Evolutionary conservation across 148 eudicot species (phyloP), one percentile per base, ranked within the genome.

Genomic region (Bassia scoparia): DNA sequence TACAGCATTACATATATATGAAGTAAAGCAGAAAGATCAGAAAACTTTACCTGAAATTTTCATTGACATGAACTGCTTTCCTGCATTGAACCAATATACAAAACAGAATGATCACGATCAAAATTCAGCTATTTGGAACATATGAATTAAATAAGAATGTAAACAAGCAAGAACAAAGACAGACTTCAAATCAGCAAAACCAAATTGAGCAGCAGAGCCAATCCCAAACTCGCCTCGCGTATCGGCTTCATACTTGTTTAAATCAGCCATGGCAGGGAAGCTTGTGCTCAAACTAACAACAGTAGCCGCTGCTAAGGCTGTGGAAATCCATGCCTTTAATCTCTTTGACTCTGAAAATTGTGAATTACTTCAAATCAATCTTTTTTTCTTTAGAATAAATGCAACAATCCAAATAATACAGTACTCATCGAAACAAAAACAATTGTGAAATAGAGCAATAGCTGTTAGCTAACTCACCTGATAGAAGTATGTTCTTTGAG

Each of bases 161-260:
- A 23, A 50, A 70, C 16, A 14, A 33, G n/a, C 11, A 18, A 27
- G 69, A 20, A 30, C 24, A 38, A 43, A 63, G 73, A 54, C 55
- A 67, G 27, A 94, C 98, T 80, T 88, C 59, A 94, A 88, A 78
- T 94, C 98, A 70, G 98, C 98, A 65, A 96, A 94, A 70, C 98
- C 98, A 71, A 80, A 94, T 75, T 94, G 98, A 29, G 98, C 98
- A 33, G 98, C 98, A 16, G 98, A 94, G 34, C 97, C 98, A 55
- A 94, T 94, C 30, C 98, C 98, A 10, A 94, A 94, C 76, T 94
- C 98, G 15, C 98, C 97, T 0, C 98, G 86, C 26, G 80, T 76
- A 8, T 94, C 97, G 5, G 98, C 98, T 78, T 94, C 98, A 73
- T 48, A 94, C 77, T 88, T 91, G 77, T 94, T 94, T n/a, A 94